A percentile compares a stretch with the other conserved stretches of the same genome.
Conservation (phyloP, 305 asterid species). For the Fraxinus dipetala region DNA sequence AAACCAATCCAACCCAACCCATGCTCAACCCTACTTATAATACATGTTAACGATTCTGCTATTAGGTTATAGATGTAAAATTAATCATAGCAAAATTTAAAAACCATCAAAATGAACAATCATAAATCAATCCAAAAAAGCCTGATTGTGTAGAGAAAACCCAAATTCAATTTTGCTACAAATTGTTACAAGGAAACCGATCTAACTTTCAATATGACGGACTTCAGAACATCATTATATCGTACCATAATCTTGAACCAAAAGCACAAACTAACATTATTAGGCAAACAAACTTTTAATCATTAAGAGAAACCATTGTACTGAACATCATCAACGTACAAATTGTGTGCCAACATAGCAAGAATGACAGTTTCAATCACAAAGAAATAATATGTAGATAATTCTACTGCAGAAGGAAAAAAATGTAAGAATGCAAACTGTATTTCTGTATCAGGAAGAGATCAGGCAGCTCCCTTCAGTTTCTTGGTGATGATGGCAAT, state of each 20-base stretch:
- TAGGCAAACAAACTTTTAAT: slow-evolving; percentile 7
- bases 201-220: neutral
- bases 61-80: neutral
- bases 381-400: slow-evolving; percentile 15
- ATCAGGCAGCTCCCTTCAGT: slow-evolving; percentile 37
- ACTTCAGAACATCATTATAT: neutral
- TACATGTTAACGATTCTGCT: neutral
- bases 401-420: slow-evolving; percentile 7
- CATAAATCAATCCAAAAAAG: neutral
- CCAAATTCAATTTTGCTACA: neutral
- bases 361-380: slow-evolving; percentile 21
- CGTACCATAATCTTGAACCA: neutral
- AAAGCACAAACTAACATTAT: neutral
- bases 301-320: slow-evolving; percentile 19
- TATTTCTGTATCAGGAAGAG: slow-evolving; percentile 5
- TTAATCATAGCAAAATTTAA: neutral
- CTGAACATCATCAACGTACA: neutral
- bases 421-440: slow-evolving; percentile 20
- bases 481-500: slow-evolving; percentile 51
- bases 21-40: neutral
- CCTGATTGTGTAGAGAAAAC: neutral
- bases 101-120: neutral
- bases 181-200: neutral
- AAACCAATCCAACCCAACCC: no score
- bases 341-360: slow-evolving; percentile 18